Conservation (phyloP, 1,139 yeast genomes). For the Pichia sp. region DNA sequence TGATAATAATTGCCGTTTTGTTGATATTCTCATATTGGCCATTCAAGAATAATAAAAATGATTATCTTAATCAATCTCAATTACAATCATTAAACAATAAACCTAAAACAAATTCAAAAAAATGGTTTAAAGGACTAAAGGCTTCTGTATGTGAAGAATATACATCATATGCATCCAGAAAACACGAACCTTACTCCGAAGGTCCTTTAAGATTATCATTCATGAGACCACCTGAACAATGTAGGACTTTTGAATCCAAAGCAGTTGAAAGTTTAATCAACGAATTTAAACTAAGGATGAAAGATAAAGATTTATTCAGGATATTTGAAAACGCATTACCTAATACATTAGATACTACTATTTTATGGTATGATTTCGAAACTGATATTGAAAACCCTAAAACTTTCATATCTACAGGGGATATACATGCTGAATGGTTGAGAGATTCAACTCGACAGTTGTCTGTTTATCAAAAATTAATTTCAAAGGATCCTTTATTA, state of each 20-base stretch:
- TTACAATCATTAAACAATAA: too few relatives aligned
- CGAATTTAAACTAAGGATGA: slow-evolving; percentile 45
- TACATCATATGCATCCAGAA: slow-evolving; percentile 32
- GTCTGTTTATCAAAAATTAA: slow-evolving; percentile 64
- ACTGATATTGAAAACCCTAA: slow-evolving; percentile 29
- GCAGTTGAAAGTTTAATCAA: slow-evolving; percentile 59
- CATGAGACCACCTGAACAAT: slow-evolving; percentile 66
- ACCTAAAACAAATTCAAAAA: background rate
- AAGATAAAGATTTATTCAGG: slow-evolving; percentile 62
- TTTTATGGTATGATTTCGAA: slow-evolving; percentile 48
- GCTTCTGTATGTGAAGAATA: slow-evolving; percentile 33
- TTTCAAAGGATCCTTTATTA: slow-evolving; percentile 45
- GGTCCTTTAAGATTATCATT: slow-evolving; percentile 53
- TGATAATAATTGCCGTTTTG: too few relatives aligned
- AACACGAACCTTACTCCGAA: slow-evolving; percentile 45
- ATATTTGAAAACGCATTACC: slow-evolving; percentile 80
- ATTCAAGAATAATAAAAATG: too few relatives aligned
- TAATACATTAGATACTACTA: slow-evolving; percentile 82
- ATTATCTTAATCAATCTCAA: too few relatives aligned
- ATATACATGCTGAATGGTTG: slow-evolving; percentile 85
- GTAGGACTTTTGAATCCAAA: slow-evolving; percentile 64
- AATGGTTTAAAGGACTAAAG: slow-evolving; percentile 20
- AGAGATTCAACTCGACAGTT: slow-evolving; percentile 83
- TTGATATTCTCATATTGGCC: too few relatives aligned
- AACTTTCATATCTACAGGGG: slow-evolving; percentile 81